Conservation (phyloP, 768 basidiomycete genomes). For the Panellus pusillus region DNA sequence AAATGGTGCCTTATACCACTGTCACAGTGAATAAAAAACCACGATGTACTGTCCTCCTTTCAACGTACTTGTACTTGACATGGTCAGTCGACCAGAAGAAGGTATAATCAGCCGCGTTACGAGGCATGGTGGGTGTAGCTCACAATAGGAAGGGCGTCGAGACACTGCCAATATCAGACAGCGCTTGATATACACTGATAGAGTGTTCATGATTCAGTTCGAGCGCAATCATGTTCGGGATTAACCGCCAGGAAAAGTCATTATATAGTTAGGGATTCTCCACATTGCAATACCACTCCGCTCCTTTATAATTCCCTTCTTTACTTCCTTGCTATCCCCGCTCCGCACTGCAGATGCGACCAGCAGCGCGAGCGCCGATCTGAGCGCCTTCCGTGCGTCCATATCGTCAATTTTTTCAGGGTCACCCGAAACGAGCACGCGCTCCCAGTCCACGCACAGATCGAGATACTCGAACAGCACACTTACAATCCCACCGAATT, state of each 20-base stretch:
- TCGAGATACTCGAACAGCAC: slow-evolving; percentile 61
- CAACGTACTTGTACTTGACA: slow-evolving; percentile 42
- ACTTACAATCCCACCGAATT: slow-evolving; percentile 53
- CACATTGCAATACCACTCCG: slow-evolving; percentile 67
- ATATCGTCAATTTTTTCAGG: slow-evolving; percentile 18
- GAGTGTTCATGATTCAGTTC: too few relatives aligned
- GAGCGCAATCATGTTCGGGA: too few relatives aligned
- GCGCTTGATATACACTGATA: too few relatives aligned
- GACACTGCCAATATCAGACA: too few relatives aligned
- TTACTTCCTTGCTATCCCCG: slow-evolving; percentile 51
- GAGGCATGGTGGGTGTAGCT: slow-evolving; percentile 6
- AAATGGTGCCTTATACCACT: slow-evolving; percentile 52
- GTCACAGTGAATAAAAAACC: slow-evolving; percentile 14
- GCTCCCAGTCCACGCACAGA: slow-evolving; percentile 62
- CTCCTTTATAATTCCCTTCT: slow-evolving; percentile 55
- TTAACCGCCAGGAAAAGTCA: not conserved
- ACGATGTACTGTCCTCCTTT: not conserved
- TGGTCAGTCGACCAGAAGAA: slow-evolving; percentile 49
- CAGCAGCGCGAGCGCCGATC: slow-evolving; percentile 48
- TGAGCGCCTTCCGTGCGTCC: slow-evolving; percentile 40
- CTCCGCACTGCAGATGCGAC: slow-evolving; percentile 58
- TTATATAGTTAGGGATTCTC: slow-evolving; percentile 47
- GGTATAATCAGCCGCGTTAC: slow-evolving; percentile 34
- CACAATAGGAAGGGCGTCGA: too few relatives aligned
- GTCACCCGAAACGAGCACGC: slow-evolving; percentile 38